Evolutionary conservation across 108 stramenopile species (phyloP), one percentile per base, ranked within the genome.

Genomic region (Craspedostauros australis): DNA sequence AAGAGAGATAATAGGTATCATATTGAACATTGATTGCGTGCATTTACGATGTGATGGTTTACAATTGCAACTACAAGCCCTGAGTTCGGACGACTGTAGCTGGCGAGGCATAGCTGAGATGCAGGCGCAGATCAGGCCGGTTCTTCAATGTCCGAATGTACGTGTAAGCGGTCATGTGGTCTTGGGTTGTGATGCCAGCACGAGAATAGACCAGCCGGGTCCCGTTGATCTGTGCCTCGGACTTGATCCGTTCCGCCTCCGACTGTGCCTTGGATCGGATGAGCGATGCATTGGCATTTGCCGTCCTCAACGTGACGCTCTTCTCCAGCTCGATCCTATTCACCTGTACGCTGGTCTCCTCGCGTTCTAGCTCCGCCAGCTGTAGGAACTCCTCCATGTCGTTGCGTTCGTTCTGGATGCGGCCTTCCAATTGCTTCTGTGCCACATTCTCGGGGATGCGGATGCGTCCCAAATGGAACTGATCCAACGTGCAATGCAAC

Each of bases 401-500:
- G 38, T 77, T 77, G 12, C 52, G 53, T 49, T 77, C 76, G 30
- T 60, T 72, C 40, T 77, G 76, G 2, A 77, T 50, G 4, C 54
- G 50, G 25, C 49, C 43, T 48, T 72, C 67, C 12, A 77, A 51
- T 33, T 72, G 70, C 29, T 77, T 72, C 30, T 23, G 22, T 0
- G 71, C 76, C n/a, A 77, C 76, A 3, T 57, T 55, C 7, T 72
- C 67, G 2, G 71, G 67, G 44, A 77, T 77, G 12, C 29, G 47
- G 34, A 77, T 72, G 15, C 70, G 45, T 6, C 71, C 76, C 42
- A 77, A 27, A 62, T 71, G 69, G 32, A 76, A 76, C 34, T 76
- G 75, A 71, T 76, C 75, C 41, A 76, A 15, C 19, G 21, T 51
- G 27, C 50, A 46, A 37, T 76, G 75, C 37, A 76, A 31, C 24